Conservation (phyloP, 2,329 filamentous ascomycete species). For the Cercospora janseana region DNA sequence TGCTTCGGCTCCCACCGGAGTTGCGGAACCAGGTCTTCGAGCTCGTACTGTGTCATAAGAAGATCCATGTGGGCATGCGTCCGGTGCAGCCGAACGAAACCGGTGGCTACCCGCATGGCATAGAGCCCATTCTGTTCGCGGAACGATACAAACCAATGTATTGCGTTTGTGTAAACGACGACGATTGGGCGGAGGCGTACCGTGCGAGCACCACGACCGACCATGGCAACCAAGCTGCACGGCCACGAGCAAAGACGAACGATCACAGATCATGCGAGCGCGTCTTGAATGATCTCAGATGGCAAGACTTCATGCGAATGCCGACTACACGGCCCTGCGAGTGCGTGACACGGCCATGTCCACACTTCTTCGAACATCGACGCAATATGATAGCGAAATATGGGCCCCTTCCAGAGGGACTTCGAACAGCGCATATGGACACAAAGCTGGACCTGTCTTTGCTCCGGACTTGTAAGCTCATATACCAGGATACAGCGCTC, state of each 20-base stretch:
- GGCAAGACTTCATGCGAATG: slow-evolving; percentile 17
- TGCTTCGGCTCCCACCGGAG: slow-evolving; percentile 21
- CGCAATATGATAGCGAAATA: slow-evolving; percentile 17
- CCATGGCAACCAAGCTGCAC: background rate
- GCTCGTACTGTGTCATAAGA: slow-evolving; percentile 17
- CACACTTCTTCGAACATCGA: slow-evolving; percentile 19
- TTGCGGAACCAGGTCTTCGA: slow-evolving; percentile 23
- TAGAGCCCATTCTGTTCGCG: background rate
- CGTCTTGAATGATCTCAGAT: slow-evolving; percentile 19
- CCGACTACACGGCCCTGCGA: slow-evolving; percentile 10
- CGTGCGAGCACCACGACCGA: background rate
- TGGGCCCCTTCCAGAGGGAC: slow-evolving; percentile 16
- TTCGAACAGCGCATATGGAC: slow-evolving; percentile 10
- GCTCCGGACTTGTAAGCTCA: slow-evolving; percentile 13
- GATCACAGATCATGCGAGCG: slow-evolving; percentile 10
- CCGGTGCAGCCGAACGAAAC: slow-evolving; percentile 12
- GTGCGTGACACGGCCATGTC: slow-evolving; percentile 17
- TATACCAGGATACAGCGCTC: slow-evolving; percentile 20
- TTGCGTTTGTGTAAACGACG: slow-evolving; percentile 12
- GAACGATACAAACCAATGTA: slow-evolving; percentile 18
- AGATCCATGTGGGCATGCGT: slow-evolving; percentile 18
- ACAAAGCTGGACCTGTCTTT: slow-evolving; percentile 19
- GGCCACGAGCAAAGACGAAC: background rate
- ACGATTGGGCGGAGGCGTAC: slow-evolving; percentile 3
- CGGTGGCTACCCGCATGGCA: slow-evolving; percentile 13